Evolutionary conservation across 2,329 filamentous ascomycete species (phyloP), one percentile per base, ranked within the genome.

Genomic region (Cryphonectria naterciae): DNA sequence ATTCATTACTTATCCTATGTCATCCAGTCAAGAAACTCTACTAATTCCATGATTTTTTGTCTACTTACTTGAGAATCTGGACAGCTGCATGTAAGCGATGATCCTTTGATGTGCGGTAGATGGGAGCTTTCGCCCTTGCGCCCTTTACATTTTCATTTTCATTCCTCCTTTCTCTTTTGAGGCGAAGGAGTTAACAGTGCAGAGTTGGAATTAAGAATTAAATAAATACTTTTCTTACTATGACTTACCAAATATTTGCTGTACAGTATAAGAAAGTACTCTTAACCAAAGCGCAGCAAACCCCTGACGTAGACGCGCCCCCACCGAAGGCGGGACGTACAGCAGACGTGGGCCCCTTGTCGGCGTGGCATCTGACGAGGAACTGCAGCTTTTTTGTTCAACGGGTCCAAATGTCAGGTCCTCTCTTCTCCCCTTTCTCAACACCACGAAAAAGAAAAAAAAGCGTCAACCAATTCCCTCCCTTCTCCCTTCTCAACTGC

Each of bases 291-390:
- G 63, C 63, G n/a, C 8, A 52, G 25, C 28, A 65, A 32, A 2
- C 28, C 63, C 63, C 63, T 65, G 63, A 65, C 63, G 63, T 65
- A 65, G 61, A 28, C 2, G 63, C 28, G 6, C 13, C 41, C 63
- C 63, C 63, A 65, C 63, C 28, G 49, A 49, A 32, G 41, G 25
- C 41, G 39, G 63, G 58, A 61, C 58, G 0, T 58, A 32, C 58
- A 61, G 58, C 32, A 43, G 61, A 28, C 35, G n/a, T 43, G 41
- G 62, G 8, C 43, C 63, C 63, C 41, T 65, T 43, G 63, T 65
- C 43, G 63, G 63, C 43, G 63, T 65, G 63, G 39, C 63, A 65
- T 52, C 43, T 22, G 43, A 11, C 63, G 43, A 35, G 35, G 35
- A 61, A 19, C 58, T 39, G 32, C 58, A 37, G 41, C 43, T 65